These are phyloP conservation scores for Penicillium sp. DNA, from an alignment of 2,329 filamentous ascomycete species.

Conservation along the genomic window DNA sequence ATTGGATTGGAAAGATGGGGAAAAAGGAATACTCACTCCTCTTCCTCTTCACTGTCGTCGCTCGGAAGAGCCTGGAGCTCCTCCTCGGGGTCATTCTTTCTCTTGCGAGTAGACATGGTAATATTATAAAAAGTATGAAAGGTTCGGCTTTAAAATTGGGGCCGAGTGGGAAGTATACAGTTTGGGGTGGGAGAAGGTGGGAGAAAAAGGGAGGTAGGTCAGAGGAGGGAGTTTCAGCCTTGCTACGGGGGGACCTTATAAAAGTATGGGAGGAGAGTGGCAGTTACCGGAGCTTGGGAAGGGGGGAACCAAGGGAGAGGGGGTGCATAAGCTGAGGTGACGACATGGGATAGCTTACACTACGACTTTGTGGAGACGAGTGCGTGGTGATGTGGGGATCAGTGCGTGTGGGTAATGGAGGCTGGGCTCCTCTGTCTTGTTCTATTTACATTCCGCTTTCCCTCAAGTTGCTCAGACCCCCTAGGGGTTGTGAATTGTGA, in stretches of 20 bases:
- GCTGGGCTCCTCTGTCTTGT: background rate
- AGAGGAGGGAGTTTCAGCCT: slow-evolving; percentile 25
- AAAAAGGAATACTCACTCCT: slow-evolving; percentile 43
- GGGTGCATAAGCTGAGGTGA: slow-evolving; percentile 20
- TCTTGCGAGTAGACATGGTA: slow-evolving; percentile 51
- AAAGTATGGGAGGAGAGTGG: slow-evolving; percentile 9
- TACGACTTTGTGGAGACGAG: slow-evolving; percentile 9
- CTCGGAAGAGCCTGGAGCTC: slow-evolving; percentile 51
- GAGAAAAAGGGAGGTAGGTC: slow-evolving; percentile 24
- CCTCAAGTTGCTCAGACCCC: slow-evolving; percentile 3
- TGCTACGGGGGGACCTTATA: slow-evolving; percentile 5
- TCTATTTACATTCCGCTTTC: slow-evolving; percentile 17
- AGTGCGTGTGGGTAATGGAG: slow-evolving; percentile 13
- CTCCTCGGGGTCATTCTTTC: slow-evolving; percentile 51
- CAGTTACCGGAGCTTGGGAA: slow-evolving; percentile 13
- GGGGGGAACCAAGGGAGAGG: slow-evolving; percentile 11
- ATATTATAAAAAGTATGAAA: slow-evolving; percentile 39
- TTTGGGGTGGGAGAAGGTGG: slow-evolving; percentile 17
- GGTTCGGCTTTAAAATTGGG: slow-evolving; percentile 24
- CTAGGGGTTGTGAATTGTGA: background rate
- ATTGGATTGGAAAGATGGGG: background rate
- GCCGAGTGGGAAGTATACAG: slow-evolving; percentile 34
- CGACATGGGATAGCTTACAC: slow-evolving; percentile 23
- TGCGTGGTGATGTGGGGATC: slow-evolving; percentile 10
- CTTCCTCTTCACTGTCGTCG: slow-evolving; percentile 52